These are phyloP conservation scores for Beauveria sp. DNA, from an alignment of 2,329 filamentous ascomycete species.

Conservation along the genomic window DNA sequence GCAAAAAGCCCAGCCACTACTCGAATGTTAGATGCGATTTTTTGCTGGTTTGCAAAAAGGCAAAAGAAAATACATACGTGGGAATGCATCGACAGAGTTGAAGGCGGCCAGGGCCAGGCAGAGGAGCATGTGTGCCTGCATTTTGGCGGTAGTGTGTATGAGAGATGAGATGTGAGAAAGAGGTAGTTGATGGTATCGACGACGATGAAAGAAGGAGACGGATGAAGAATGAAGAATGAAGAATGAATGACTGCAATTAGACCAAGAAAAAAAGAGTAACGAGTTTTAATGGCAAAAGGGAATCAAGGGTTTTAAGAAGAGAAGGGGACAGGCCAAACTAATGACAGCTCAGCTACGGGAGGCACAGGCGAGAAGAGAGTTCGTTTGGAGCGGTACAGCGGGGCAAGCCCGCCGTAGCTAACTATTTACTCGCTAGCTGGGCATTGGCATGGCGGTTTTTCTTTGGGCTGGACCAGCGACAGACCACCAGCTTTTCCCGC, in stretches of 20 bases:
- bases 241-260: not conserved
- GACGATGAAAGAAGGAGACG: not conserved
- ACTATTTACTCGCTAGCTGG: not conserved
- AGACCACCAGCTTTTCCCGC: too few relatives aligned
- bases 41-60: not conserved
- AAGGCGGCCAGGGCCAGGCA: slow-evolving; percentile 2
- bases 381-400: not conserved
- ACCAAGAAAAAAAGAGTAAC: not conserved
- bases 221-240: not conserved
- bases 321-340: not conserved
- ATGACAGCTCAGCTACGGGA: too few relatives aligned
- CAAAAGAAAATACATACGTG: not conserved
- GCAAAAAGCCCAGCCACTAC: not conserved
- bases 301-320: not conserved
- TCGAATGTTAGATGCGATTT: not conserved
- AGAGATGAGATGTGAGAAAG: not conserved
- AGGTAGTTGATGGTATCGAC: not conserved
- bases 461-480: too few relatives aligned
- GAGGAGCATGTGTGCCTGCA: slow-evolving; percentile 1
- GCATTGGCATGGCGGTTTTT: not conserved
- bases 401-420: not conserved
- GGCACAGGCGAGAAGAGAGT: not conserved
- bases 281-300: not conserved
- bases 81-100: not conserved
- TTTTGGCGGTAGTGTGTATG: not conserved